Evolutionary conservation across 345 rosid species (phyloP).

Genomic region (Pugionium cornutum): DNA sequence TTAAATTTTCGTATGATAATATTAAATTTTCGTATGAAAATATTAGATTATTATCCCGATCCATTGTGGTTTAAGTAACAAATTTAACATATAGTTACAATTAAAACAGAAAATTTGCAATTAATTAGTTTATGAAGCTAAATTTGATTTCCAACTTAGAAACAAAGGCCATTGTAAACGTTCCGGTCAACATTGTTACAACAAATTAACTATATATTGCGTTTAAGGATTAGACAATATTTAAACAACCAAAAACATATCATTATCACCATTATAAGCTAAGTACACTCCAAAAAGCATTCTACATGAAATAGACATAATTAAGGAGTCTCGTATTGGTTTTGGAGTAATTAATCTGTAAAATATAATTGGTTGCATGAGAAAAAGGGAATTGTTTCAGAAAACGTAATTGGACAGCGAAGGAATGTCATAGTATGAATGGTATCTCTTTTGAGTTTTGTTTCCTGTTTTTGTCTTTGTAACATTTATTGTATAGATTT

Average conservation of each 20-base stretch:
- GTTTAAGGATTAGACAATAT: conserved; percentile 26
- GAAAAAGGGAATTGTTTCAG: conserved; percentile 41
- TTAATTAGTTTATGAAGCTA: conserved; percentile 1
- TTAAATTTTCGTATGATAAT: too few relatives aligned
- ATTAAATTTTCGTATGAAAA: too few relatives aligned
- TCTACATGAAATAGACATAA: too few relatives aligned
- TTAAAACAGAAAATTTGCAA: too few relatives aligned
- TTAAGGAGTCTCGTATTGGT: background rate
- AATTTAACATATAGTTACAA: too few relatives aligned
- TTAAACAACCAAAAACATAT: conserved; percentile 25
- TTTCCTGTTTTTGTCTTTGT: conserved; percentile 26
- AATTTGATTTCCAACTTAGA: conserved; percentile 21
- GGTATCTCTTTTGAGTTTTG: conserved; percentile 36
- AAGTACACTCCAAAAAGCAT: too few relatives aligned
- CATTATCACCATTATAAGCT: conserved; percentile 22
- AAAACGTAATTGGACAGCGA: conserved; percentile 37
- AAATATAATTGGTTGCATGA: conserved; percentile 7
- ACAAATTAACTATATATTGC: too few relatives aligned
- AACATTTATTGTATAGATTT: conserved; percentile 21
- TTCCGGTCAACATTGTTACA: conserved; percentile 10
- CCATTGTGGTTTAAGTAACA: too few relatives aligned
- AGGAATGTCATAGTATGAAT: conserved; percentile 41
- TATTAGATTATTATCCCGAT: too few relatives aligned
- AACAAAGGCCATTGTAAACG: conserved; percentile 30
- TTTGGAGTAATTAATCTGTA: conserved; percentile 6